Conservation (phyloP, 225 moss, liverwort and hornwort genomes). For the Ulota crispa region DNA sequence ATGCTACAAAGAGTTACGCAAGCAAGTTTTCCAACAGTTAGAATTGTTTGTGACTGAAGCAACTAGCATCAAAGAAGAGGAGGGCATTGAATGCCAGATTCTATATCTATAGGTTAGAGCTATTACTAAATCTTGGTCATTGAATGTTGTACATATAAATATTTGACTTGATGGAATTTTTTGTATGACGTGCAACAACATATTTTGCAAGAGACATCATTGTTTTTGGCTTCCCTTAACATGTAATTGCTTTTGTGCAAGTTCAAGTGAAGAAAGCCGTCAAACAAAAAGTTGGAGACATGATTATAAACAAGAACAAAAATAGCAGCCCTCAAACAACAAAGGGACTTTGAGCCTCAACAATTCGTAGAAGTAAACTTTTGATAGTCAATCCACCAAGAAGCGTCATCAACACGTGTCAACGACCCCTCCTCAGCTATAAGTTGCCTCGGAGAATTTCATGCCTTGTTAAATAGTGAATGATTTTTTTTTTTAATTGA, state of each 20-base stretch:
- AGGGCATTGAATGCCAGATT: too few species aligned
- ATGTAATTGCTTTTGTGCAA: slow-evolving; percentile 31
- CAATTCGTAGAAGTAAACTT: slow-evolving; percentile 62
- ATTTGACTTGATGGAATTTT: background rate
- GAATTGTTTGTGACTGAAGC: too few species aligned
- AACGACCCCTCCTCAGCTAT: too few species aligned
- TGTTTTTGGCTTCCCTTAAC: background rate
- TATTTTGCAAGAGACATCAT: background rate
- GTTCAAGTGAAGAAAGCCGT: slow-evolving; percentile 62
- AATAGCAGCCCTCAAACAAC: slow-evolving; percentile 32
- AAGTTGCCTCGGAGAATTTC: too few species aligned
- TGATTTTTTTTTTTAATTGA: too few species aligned
- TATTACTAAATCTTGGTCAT: background rate
- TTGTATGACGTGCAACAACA: background rate
- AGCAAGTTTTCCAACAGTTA: too few species aligned
- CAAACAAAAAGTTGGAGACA: slow-evolving; percentile 30
- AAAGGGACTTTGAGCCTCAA: slow-evolving; percentile 54
- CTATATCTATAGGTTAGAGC: too few species aligned
- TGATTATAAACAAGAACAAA: slow-evolving; percentile 32
- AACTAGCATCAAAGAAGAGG: too few species aligned
- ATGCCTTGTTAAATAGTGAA: too few species aligned
- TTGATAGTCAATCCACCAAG: slow-evolving; percentile 65
- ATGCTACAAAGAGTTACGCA: too few species aligned
- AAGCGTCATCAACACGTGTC: too few species aligned
- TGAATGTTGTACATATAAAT: background rate